Conservation (phyloP, 1,284 basidiomycete genomes). For the Porphyrellus sp. region DNA sequence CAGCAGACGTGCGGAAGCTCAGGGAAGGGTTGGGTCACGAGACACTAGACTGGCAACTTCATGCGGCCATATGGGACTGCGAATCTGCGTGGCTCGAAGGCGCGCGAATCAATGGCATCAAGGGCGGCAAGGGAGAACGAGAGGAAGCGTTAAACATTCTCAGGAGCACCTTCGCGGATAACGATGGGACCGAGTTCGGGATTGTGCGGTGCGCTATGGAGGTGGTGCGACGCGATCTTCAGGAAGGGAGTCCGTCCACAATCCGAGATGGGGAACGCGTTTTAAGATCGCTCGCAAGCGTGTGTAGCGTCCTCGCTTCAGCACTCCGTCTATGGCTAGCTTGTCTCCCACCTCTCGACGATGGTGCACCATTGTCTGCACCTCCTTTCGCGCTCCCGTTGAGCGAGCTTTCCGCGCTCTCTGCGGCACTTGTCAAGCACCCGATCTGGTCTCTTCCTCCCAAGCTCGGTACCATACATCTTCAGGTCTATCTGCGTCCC, state of each 20-base stretch:
- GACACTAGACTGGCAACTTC: constrained; percentile 25
- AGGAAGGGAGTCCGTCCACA: neutral
- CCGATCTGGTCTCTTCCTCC: constrained; percentile 44
- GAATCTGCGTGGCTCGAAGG: constrained; percentile 74
- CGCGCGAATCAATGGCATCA: constrained; percentile 63
- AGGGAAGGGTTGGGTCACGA: constrained; percentile 18
- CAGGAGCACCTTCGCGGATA: constrained; percentile 41
- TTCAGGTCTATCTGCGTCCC: constrained; percentile 45
- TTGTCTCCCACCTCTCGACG: constrained; percentile 45
- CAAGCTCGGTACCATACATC: constrained; percentile 4
- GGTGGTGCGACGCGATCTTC: constrained; percentile 12
- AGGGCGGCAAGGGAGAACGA: constrained; percentile 64
- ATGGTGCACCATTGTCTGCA: constrained; percentile 31
- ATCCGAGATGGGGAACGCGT: constrained; percentile 4
- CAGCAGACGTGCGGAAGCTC: constrained; percentile 48
- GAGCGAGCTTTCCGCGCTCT: constrained; percentile 48
- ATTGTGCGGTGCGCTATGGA: constrained; percentile 20
- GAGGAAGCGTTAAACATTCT: constrained; percentile 37
- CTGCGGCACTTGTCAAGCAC: constrained; percentile 48
- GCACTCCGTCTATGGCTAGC: constrained; percentile 62
- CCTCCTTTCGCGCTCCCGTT: constrained; percentile 61
- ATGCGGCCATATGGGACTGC: constrained; percentile 54
- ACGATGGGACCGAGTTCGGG: constrained; percentile 35
- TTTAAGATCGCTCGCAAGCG: constrained; percentile 14
- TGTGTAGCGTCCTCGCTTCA: constrained; percentile 39